Percentiles rank a stretch among this genome's conserved stretches.
phyloP scores from a whole-genome alignment of 257 asterid genomes.

The Coffea canephora region DNA sequence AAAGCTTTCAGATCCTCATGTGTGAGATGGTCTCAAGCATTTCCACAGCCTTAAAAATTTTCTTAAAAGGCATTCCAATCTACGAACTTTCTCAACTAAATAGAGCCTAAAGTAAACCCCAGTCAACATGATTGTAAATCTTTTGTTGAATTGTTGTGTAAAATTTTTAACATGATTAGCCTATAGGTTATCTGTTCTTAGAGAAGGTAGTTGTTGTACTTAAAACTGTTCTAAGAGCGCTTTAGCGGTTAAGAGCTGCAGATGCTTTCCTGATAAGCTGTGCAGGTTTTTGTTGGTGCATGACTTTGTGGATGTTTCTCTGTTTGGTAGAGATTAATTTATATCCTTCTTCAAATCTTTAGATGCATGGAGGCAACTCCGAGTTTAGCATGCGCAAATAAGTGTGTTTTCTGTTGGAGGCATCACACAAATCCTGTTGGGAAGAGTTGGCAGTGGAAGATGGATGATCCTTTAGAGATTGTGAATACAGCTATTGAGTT shows the following conservation, averaged over 20 bases:
- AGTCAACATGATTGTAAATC: neutral
- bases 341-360: slow-evolving; percentile 15
- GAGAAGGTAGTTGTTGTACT: neutral
- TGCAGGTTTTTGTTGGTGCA: neutral
- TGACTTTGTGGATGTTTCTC: neutral
- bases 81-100: neutral
- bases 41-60: neutral
- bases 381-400: slow-evolving; percentile 98
- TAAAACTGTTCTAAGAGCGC: neutral
- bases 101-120: neutral
- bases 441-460: slow-evolving; percentile 97
- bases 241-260: neutral
- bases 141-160: neutral
- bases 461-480: slow-evolving; percentile 91
- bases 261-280: neutral
- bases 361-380: slow-evolving; percentile 99
- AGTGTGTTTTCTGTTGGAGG: slow-evolving; percentile 98
- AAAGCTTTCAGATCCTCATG: neutral
- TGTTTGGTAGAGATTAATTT: neutral
- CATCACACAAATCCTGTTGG: slow-evolving; percentile 98
- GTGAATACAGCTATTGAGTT: slow-evolving; percentile 83
- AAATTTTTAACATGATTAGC: neutral
- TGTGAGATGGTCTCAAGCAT: neutral
- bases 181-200: neutral
- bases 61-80: neutral